Percentiles rank a stretch among this genome's conserved stretches.
Evolutionary conservation across 169 alveolate genomes (phyloP).

Genomic region (Cryptosporidium ryanae): DNA sequence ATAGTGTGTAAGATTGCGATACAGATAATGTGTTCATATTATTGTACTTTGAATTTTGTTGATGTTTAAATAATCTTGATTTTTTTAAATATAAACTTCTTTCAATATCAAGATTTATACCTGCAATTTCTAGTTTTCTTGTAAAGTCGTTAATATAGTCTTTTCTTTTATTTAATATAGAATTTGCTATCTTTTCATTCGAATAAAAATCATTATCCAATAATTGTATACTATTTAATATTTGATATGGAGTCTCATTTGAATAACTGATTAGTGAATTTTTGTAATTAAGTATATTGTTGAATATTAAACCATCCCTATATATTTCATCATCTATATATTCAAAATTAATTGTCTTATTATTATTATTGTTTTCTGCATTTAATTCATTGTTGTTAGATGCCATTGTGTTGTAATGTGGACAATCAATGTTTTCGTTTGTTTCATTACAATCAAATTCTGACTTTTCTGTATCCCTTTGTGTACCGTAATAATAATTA

Average conservation of each 20-base stretch:
- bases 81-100: conserved; percentile 61
- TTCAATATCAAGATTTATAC: conserved; percentile 40
- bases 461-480: not conserved
- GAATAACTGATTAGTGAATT: conserved; percentile 15
- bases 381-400: not conserved
- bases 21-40: conserved; percentile 43
- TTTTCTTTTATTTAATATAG: conserved; percentile 31
- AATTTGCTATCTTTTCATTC: not conserved
- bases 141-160: conserved; percentile 4
- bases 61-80: conserved; percentile 57
- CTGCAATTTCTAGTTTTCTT: conserved; percentile 11
- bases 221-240: conserved; percentile 13
- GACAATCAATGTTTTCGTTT: not conserved
- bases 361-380: not conserved
- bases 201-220: not conserved
- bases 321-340: conserved; percentile 39
- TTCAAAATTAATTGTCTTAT: not conserved
- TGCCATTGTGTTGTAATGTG: conserved; percentile 22
- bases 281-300: conserved; percentile 23
- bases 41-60: conserved; percentile 56
- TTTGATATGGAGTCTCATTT: conserved; percentile 31
- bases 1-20: conserved; percentile 74
- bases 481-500: not conserved
- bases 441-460: not conserved
- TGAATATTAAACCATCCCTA: conserved; percentile 61